Evolutionary conservation across 2,329 filamentous ascomycete genomes (phyloP), one percentile per base, ranked within the genome.

Genomic region (Aspergillus jensenii): DNA sequence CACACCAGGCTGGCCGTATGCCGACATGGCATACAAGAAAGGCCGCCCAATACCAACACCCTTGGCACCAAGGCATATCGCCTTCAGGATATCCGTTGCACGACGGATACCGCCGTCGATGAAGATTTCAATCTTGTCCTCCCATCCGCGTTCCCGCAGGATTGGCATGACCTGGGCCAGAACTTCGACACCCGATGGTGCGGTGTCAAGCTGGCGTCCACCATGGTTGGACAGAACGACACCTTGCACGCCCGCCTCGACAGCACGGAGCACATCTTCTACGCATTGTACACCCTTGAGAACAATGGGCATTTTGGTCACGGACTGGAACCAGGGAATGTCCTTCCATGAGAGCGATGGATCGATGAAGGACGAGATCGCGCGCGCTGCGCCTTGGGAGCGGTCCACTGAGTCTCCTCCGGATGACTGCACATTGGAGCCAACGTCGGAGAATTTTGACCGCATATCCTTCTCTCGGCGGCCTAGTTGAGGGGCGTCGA

Each of bases 381-480:
- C 95, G 62, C 95, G 87, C 6, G 95, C 93, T 2, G 93, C 95
- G 51, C 95, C 95, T 79, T 99, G 95, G 17, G 87, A 90, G 61
- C 87, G 91, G 76, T 98, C 93, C 19, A 93, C 91, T 6, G 62
- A 76, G 59, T 88, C 82, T 51, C 90, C 90, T 46, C 77, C 78
- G 12, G 79, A 80, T 57, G 76, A 77, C 76, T 98, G 95, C 14
- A 98, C 91, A 69, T 87, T 90, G 27, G 89, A 90, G 8, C 93
- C 93, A 14, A 84, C 84, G 66, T 96, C 93, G 39, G 85, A 86
- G 72, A 96, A 96, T 76, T 98, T 98, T 64, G 84, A 86, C 40
- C 95, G 90, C 95, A 98, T 98, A 74, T 98, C 95, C 80, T 98
- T 99, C 76, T 99, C 95, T 65, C 95, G 84, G 40, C 95, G 87